A percentile compares a stretch with the other conserved stretches of the same genome.
Evolutionary conservation across 202 grass and related monocot genomes (phyloP).

Genomic region (Setaria italica): DNA sequence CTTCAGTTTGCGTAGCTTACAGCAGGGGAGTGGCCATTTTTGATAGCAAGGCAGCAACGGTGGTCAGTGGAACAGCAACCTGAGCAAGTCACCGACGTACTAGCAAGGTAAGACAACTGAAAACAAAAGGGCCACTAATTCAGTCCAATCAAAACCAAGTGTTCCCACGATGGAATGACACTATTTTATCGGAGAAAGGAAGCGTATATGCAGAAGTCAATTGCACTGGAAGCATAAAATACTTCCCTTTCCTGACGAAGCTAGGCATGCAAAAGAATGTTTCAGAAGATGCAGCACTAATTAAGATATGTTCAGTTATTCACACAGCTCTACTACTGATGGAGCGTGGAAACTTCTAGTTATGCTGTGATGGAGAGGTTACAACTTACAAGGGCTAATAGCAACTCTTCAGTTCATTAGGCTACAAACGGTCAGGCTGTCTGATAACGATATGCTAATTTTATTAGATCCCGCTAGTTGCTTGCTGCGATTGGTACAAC

Average conservation of each 20-base stretch:
- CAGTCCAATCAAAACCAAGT: neutral
- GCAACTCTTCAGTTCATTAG: slow-evolving; percentile 32
- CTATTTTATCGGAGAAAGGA: neutral
- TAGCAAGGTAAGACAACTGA: neutral
- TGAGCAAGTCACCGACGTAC: slow-evolving; percentile 6
- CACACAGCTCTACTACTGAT: neutral
- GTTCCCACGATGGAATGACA: neutral
- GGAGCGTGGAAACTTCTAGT: neutral
- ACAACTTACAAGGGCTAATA: neutral
- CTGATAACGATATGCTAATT: neutral
- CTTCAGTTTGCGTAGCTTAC: neutral
- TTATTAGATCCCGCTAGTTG: slow-evolving; percentile 4
- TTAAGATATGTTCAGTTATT: neutral
- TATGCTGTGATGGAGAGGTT: slow-evolving; percentile 17
- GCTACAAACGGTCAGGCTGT: neutral
- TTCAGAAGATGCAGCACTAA: neutral
- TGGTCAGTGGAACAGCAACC: neutral
- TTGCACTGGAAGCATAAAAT: slow-evolving; percentile 17
- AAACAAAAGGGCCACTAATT: neutral
- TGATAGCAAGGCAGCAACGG: neutral
- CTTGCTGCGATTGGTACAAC: neutral
- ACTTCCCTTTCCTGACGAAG: slow-evolving; percentile 17
- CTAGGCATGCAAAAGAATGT: slow-evolving; percentile 12
- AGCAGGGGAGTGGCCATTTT: neutral
- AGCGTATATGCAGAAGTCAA: neutral